phyloP scores from a whole-genome alignment of 2,329 filamentous ascomycete species.

The Grosmannia huntii region DNA sequence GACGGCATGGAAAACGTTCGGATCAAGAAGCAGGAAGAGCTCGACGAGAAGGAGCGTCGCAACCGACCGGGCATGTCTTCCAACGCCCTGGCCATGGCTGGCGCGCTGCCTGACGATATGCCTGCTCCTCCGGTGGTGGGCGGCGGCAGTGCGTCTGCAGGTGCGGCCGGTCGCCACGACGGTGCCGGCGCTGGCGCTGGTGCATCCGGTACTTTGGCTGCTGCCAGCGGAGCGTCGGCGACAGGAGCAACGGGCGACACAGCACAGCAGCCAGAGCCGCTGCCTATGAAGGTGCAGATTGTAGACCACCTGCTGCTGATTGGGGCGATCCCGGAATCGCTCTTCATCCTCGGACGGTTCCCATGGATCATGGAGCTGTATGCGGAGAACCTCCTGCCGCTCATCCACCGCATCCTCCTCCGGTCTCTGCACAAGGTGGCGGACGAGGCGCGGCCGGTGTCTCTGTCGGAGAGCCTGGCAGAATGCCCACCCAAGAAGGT shows the following conservation, averaged over 20 bases:
- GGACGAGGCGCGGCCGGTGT: constrained; percentile 28
- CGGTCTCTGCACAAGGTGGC: constrained; percentile 69
- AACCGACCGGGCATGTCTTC: constrained; percentile 57
- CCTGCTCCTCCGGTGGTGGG: constrained; percentile 18
- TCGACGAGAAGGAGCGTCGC: constrained; percentile 63
- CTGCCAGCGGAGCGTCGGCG: constrained; percentile 27
- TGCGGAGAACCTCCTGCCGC: constrained; percentile 59
- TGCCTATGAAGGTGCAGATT: constrained; percentile 78
- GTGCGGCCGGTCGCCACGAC: constrained; percentile 37
- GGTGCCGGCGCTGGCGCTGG: constrained; percentile 11
- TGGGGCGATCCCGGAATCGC: constrained; percentile 80
- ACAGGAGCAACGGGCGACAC: constrained; percentile 22
- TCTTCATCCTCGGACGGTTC: constrained; percentile 79
- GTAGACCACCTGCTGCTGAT: constrained; percentile 79
- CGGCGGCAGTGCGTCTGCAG: neutral
- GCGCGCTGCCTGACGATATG: constrained; percentile 73
- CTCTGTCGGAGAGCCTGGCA: constrained; percentile 12
- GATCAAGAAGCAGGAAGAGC: constrained; percentile 57
- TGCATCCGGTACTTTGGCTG: constrained; percentile 63
- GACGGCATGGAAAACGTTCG: constrained; percentile 67
- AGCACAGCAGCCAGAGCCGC: constrained; percentile 51
- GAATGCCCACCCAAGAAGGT: constrained; percentile 30
- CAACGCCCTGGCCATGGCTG: constrained; percentile 81
- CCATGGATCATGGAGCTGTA: constrained; percentile 84
- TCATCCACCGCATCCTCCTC: constrained; percentile 72